These are phyloP conservation scores for Blepharisma undulans DNA, from an alignment of 169 alveolate genomes.

Conservation along the genomic window DNA sequence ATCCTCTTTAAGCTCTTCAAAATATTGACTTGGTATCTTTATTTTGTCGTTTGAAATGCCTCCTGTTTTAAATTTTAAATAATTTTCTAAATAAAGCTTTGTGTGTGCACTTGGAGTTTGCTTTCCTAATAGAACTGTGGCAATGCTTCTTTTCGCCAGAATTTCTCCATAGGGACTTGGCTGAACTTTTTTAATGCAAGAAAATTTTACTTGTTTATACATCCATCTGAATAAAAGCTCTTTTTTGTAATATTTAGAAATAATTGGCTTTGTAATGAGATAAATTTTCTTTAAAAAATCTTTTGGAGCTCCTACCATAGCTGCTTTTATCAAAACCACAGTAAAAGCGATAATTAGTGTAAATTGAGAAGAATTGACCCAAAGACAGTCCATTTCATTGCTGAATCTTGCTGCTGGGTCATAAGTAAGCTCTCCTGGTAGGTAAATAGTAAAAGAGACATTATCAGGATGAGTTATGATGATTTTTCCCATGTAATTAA, in stretches of 20 bases:
- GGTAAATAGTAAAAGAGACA: background rate
- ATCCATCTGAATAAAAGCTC: constrained; percentile 18
- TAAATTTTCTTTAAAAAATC: background rate
- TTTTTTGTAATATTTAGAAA: background rate
- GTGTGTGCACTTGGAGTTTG: background rate
- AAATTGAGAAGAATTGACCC: constrained; percentile 16
- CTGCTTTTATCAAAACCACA: constrained; percentile 13
- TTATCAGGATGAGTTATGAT: background rate
- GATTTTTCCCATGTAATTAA: constrained; percentile 11
- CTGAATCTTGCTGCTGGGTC: constrained; percentile 24
- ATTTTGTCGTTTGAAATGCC: background rate
- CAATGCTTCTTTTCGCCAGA: background rate
- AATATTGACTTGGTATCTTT: background rate
- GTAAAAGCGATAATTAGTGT: background rate
- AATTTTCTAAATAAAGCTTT: background rate
- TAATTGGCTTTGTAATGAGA: constrained; percentile 3
- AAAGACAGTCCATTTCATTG: background rate
- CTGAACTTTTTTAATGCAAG: background rate
- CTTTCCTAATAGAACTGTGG: background rate
- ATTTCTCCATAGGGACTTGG: background rate
- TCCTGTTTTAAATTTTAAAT: background rate
- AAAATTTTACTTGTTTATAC: constrained; percentile 25
- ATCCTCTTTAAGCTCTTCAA: background rate
- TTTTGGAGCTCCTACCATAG: constrained; percentile 1
- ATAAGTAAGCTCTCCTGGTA: constrained; percentile 28